Base-by-base conservation (phyloP, 2,329 filamentous ascomycete genomes). In the Diaporthe amygdali region DNA sequence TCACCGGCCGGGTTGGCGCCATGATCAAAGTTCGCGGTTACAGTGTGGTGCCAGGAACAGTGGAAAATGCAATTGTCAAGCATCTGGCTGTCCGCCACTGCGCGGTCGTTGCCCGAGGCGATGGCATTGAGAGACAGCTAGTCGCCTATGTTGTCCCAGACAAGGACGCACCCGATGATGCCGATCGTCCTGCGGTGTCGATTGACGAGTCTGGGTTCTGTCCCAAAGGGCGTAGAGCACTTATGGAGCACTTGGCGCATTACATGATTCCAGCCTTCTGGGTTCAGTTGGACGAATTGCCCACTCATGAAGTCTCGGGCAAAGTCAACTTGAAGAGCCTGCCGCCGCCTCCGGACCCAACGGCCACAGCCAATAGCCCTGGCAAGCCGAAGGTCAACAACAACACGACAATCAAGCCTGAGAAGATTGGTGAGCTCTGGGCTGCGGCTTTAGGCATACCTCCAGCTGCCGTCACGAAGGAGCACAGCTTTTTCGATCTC, bases 11-110 rank as follows among this genome's bases (percentile, higher is more conserved):
- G 66, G 91, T 94, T 1, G 92, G 92, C 17, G 89, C 90, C 15
- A 94, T 95, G 92, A 94, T 95, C 82, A 95, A 95, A 81, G 88
- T 94, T 14, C 89, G 93, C 71, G 93, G 93, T 1, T 95, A 94
- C 77, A 94, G 92, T 1, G 91, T 95, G 3, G 92, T 94, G 30
- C 93, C 93, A 7, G 91, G 90, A 9, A 93, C 93, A 71, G 92
- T 95, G 1, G 92, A 95, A 78, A 92, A 90, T 75, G 89, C 90
- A 7, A 93, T 95, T 70, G 85, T 91, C 69, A 88, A 90, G 74
- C 86, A 93, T 74, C 82, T 95, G 39, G 92, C 92, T 15, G 92
- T 95, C 66, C 89, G 88, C 2, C 88, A 91, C 61, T 94, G 93
- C 74, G 92, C 91, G 1, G 92, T 96, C 0, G 82, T 92, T 27